phyloP scores from a whole-genome alignment of 2,329 filamentous ascomycete genomes.

The Xylaria sp. region DNA sequence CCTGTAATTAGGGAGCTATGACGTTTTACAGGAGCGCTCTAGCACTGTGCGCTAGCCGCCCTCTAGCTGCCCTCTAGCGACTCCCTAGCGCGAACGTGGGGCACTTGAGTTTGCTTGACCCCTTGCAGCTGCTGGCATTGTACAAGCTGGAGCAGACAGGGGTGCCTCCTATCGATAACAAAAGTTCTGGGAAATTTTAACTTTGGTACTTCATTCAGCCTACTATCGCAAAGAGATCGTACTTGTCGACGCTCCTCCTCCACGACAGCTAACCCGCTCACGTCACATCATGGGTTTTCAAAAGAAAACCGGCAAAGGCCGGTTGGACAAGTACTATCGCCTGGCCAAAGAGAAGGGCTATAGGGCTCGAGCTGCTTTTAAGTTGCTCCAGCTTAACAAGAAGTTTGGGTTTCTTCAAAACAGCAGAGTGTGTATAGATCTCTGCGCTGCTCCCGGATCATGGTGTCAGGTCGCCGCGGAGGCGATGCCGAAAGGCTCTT shows the following conservation, averaged over 20 bases:
- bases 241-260: neutral
- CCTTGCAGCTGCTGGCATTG: neutral
- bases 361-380: constrained; percentile 38
- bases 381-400: constrained; percentile 86
- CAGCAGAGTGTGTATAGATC: constrained; percentile 94
- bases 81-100: constrained; percentile 19
- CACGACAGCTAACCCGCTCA: constrained; percentile 5
- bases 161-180: constrained; percentile 37
- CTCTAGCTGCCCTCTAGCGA: too few relatives aligned
- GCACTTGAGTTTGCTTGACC: neutral
- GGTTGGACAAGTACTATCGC: constrained; percentile 95
- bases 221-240: constrained; percentile 2
- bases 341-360: constrained; percentile 93
- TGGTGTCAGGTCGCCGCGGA: constrained; percentile 98
- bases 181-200: constrained; percentile 36
- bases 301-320: constrained; percentile 98
- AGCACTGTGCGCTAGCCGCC: constrained; percentile 28
- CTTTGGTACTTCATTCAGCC: constrained; percentile 9
- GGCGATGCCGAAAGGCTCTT: constrained; percentile 88
- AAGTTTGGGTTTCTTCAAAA: constrained; percentile 99
- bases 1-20: constrained; percentile 21
- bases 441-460: constrained; percentile 95
- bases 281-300: constrained; percentile 82
- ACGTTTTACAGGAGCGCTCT: constrained; percentile 23
- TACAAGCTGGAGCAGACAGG: neutral